A percentile compares a stretch with the other conserved stretches of the same genome.
Evolutionary conservation across 1,139 yeast species (phyloP).

Genomic region (Starmera stellimalicola): DNA sequence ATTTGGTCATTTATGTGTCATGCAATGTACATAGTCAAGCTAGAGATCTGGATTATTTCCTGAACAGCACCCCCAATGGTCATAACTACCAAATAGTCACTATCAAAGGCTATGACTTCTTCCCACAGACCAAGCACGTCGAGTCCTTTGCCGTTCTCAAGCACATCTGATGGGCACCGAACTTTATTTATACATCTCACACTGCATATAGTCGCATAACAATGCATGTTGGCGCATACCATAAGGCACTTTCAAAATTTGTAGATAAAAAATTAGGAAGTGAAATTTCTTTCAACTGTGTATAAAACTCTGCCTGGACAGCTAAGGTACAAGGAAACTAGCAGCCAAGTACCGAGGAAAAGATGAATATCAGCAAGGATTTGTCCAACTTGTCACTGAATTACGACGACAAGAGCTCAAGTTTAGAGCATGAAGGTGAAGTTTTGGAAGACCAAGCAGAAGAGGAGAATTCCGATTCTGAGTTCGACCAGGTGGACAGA

Average conservation of each 20-base stretch:
- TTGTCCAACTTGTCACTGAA: conserved; percentile 2
- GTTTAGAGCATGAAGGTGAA: conserved; percentile 1
- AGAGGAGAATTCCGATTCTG: conserved; percentile 9
- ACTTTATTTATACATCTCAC: too few relatives aligned
- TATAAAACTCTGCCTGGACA: too few relatives aligned
- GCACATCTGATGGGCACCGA: background rate
- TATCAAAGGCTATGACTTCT: conserved; percentile 76
- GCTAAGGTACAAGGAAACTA: too few relatives aligned
- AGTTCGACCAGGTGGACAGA: conserved; percentile 14
- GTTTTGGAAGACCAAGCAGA: background rate
- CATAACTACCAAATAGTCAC: conserved; percentile 46
- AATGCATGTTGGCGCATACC: too few relatives aligned
- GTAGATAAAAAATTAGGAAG: too few relatives aligned
- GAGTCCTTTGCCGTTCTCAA: conserved; percentile 79
- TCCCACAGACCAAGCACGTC: conserved; percentile 87
- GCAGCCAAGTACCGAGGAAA: too few relatives aligned
- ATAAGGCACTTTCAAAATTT: too few relatives aligned
- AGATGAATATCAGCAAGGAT: conserved; percentile 3
- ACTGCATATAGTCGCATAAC: too few relatives aligned
- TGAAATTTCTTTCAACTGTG: too few relatives aligned
- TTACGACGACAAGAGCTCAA: background rate
- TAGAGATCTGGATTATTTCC: conserved; percentile 64
- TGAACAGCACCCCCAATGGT: conserved; percentile 39
- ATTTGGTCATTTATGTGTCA: conserved; percentile 66
- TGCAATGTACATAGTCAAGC: conserved; percentile 91